Conservation (phyloP, 2,329 filamentous ascomycete genomes). For the Exophiala calicioides region DNA sequence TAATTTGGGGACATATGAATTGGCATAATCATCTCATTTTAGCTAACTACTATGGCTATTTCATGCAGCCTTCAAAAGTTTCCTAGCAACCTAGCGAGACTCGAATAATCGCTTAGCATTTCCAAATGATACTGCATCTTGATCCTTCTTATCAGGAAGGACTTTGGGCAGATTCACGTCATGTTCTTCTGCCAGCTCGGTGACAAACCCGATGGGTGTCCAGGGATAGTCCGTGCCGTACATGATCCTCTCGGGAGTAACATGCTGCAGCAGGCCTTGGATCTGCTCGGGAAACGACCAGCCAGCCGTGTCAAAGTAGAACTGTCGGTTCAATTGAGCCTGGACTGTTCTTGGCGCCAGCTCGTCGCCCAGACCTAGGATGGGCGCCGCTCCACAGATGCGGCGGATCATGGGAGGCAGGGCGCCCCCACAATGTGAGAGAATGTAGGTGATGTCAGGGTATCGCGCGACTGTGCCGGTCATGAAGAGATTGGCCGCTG, state of each 20-base stretch:
- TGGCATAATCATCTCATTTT: no score
- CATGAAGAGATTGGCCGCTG: slow-evolving; percentile 50
- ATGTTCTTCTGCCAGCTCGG: no score
- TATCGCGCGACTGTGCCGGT: slow-evolving; percentile 47
- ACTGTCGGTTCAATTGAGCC: not conserved
- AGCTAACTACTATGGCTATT: no score
- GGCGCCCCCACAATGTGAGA: slow-evolving; percentile 51
- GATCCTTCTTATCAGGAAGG: no score
- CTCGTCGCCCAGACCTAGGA: slow-evolving; percentile 7
- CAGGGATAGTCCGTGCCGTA: slow-evolving; percentile 1
- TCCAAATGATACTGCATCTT: no score
- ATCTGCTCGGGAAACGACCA: slow-evolving; percentile 6
- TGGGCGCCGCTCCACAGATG: slow-evolving; percentile 1
- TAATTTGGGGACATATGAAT: no score
- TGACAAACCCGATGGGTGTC: no score
- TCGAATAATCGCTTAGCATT: no score
- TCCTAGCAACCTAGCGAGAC: no score
- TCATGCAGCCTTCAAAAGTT: no score
- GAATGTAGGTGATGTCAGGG: slow-evolving; percentile 49
- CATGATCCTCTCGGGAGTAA: not conserved
- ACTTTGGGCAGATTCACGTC: no score
- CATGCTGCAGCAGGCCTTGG: slow-evolving; percentile 36
- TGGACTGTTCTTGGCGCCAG: not conserved
- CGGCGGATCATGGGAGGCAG: slow-evolving; percentile 36
- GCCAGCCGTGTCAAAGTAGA: slow-evolving; percentile 13